Percentiles rank a stretch among this genome's conserved stretches.
Conservation (phyloP, 129 eudicot genomes). For the Sambucus nigra region DNA sequence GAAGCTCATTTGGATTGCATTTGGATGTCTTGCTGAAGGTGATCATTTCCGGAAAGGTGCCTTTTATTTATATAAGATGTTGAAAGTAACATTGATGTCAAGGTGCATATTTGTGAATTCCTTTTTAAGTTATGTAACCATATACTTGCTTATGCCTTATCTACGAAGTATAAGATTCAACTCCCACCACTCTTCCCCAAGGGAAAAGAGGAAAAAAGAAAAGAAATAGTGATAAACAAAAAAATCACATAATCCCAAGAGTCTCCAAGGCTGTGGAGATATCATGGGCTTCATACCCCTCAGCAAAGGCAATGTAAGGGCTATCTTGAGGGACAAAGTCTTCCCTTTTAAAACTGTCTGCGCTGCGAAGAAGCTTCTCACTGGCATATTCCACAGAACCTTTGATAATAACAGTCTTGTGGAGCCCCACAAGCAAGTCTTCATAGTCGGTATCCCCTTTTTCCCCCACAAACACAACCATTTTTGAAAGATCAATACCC, state of each 20-base stretch:
- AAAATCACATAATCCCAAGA: slow-evolving; percentile 33
- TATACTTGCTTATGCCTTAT: slow-evolving; percentile 9
- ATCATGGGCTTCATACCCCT: slow-evolving; percentile 51
- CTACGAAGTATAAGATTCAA: slow-evolving; percentile 21
- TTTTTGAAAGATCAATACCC: slow-evolving; percentile 54
- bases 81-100: slow-evolving; percentile 12
- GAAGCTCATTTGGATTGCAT: not conserved
- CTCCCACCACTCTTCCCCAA: not conserved
- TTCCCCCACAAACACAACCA: slow-evolving; percentile 70
- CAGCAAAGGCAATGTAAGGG: slow-evolving; percentile 29
- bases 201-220: slow-evolving; percentile 8
- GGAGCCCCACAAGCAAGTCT: slow-evolving; percentile 62
- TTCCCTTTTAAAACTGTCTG: slow-evolving; percentile 46
- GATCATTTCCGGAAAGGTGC: not conserved
- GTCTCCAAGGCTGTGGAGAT: slow-evolving; percentile 43
- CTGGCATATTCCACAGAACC: slow-evolving; percentile 44
- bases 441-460: slow-evolving; percentile 76
- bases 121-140: not conserved
- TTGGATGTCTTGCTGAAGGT: not conserved
- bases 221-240: slow-evolving; percentile 12
- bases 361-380: slow-evolving; percentile 41
- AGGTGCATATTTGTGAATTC: slow-evolving; percentile 14
- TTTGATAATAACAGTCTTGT: slow-evolving; percentile 55
- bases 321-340: slow-evolving; percentile 44
- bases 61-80: slow-evolving; percentile 6